Conservation (phyloP, 495 filamentous ascomycete species). For the Patellaria atrata region DNA sequence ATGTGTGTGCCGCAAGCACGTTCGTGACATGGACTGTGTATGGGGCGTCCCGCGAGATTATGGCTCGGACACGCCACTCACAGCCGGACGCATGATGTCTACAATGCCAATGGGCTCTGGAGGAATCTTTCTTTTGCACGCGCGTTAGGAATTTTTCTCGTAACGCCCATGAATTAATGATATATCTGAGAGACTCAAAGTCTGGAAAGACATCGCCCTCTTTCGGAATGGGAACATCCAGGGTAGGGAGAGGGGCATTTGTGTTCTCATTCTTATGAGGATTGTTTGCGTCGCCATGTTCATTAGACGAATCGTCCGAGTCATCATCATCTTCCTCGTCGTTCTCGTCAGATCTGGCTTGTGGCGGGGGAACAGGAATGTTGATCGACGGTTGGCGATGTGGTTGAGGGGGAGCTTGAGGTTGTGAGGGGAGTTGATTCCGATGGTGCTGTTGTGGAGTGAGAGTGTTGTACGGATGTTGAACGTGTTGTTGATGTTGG, state of each 20-base stretch:
- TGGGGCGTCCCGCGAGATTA: constrained; percentile 1
- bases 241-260: constrained; percentile 2
- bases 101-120: constrained; percentile 2
- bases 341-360: no score
- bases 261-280: no score
- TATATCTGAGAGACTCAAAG: constrained; percentile 5
- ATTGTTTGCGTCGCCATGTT: background rate
- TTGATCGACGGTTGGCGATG: no score
- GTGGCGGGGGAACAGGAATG: no score
- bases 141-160: constrained; percentile 8
- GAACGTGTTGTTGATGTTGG: no score
- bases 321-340: background rate
- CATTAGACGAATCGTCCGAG: background rate
- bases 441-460: no score
- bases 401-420: no score
- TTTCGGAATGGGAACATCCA: constrained; percentile 4
- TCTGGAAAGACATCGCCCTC: background rate
- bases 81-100: background rate
- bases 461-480: no score
- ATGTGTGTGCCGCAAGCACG: constrained; percentile 1
- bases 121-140: constrained; percentile 5
- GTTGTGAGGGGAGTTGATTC: no score
- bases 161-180: constrained; percentile 8
- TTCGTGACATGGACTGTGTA: constrained; percentile 1
- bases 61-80: constrained; percentile 7